A percentile compares a stretch with the other conserved stretches of the same genome.
phyloP scores from a whole-genome alignment of 805 yeast species.

The Candida odintsovae region DNA sequence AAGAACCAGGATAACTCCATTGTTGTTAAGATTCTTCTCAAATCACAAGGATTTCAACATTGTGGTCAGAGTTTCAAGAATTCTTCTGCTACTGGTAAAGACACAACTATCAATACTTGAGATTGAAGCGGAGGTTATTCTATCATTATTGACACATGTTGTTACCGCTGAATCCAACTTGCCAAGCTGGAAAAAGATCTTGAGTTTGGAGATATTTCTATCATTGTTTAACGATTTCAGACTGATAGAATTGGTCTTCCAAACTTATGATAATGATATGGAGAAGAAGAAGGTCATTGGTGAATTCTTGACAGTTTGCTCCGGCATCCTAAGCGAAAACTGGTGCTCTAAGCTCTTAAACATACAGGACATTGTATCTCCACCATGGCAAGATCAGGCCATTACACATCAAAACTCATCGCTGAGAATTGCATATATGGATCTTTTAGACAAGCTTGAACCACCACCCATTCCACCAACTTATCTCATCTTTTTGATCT shows the following conservation, averaged over 20 bases:
- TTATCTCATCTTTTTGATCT: conserved; percentile 54
- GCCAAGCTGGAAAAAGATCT: conserved; percentile 66
- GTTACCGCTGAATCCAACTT: conserved; percentile 49
- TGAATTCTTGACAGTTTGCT: conserved; percentile 44
- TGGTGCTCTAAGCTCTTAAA: conserved; percentile 29
- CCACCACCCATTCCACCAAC: conserved; percentile 65
- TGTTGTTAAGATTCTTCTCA: conserved; percentile 62
- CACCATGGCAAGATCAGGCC: conserved; percentile 21
- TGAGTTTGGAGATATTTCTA: conserved; percentile 69
- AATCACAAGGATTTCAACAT: conserved; percentile 57
- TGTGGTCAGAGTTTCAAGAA: conserved; percentile 69
- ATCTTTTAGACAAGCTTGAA: conserved; percentile 73
- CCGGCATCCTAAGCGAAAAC: conserved; percentile 27
- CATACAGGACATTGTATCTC: conserved; percentile 25
- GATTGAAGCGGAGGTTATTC: conserved; percentile 75
- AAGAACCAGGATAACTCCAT: conserved; percentile 67
- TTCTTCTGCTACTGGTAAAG: conserved; percentile 55
- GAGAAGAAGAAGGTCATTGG: conserved; percentile 56
- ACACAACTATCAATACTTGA: conserved; percentile 52
- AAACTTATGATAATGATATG: conserved; percentile 51
- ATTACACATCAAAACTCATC: conserved; percentile 40
- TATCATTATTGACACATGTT: conserved; percentile 70
- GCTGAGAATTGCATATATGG: conserved; percentile 54
- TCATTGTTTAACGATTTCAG: conserved; percentile 52
- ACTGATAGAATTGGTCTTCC: conserved; percentile 46